These are phyloP conservation scores for Flaveria ramosissima DNA, from an alignment of 129 eudicot genomes.

Conservation along the genomic window DNA sequence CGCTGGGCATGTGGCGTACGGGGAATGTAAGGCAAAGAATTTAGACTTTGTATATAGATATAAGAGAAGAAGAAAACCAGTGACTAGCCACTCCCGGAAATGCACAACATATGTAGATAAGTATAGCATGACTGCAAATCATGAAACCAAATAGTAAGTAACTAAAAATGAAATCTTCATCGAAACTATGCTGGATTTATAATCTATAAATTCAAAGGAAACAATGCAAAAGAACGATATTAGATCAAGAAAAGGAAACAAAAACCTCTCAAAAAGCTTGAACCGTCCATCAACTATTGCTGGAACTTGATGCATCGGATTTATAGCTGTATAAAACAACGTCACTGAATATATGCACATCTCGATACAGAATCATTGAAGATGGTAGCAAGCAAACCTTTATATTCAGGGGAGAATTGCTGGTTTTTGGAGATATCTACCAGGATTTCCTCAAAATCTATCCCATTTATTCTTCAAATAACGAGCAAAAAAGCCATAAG, in stretches of 20 bases:
- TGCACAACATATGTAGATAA: conserved; percentile 9
- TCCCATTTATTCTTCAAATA: conserved; percentile 51
- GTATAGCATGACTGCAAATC: conserved; percentile 54
- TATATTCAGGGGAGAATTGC: conserved; percentile 57
- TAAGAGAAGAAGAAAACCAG: conserved; percentile 12
- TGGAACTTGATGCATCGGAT: conserved; percentile 66
- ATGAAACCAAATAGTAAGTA: background rate
- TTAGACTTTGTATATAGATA: background rate
- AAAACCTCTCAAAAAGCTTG: conserved; percentile 65
- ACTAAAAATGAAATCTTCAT: background rate
- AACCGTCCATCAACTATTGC: conserved; percentile 65
- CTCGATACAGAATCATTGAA: background rate
- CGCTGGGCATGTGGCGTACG: too few relatives aligned
- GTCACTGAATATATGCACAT: background rate
- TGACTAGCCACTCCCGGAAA: conserved; percentile 35
- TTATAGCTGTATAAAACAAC: conserved; percentile 47
- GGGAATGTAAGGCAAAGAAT: background rate
- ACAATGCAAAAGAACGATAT: background rate
- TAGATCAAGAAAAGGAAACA: background rate
- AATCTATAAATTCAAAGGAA: conserved; percentile 2
- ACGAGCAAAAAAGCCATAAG: conserved; percentile 4
- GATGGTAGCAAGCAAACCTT: conserved; percentile 37
- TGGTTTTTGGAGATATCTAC: conserved; percentile 44
- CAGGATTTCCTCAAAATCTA: conserved; percentile 62
- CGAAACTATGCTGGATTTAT: too few relatives aligned